phyloP scores from a whole-genome alignment of 176 grass and related monocot genomes.

The Rhynchospora tenuis region DNA sequence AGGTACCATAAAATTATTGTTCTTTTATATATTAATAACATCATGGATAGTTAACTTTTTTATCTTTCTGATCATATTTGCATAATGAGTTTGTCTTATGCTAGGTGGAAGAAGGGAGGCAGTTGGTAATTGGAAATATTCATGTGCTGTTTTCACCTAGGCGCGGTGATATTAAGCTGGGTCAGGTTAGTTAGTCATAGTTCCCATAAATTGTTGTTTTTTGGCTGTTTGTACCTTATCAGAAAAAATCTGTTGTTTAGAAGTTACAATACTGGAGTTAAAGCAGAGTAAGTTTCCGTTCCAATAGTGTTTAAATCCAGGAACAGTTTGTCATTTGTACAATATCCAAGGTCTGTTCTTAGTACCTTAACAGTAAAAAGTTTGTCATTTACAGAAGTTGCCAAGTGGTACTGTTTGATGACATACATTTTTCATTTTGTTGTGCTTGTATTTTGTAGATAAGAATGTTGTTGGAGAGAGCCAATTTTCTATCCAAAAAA shows the following conservation, averaged over 20 bases:
- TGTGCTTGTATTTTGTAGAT: slow-evolving; percentile 43
- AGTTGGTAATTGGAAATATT: slow-evolving; percentile 75
- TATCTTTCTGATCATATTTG: slow-evolving; percentile 7
- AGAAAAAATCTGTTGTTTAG: neutral
- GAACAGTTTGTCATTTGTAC: neutral
- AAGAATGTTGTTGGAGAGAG: slow-evolving; percentile 54
- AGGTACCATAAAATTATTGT: slow-evolving; percentile 39
- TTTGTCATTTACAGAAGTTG: neutral
- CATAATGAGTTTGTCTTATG: neutral
- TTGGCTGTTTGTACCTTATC: neutral
- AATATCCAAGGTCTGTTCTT: neutral
- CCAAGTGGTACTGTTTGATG: neutral
- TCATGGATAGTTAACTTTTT: neutral
- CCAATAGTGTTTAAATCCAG: neutral
- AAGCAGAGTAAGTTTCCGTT: neutral
- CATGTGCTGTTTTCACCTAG: slow-evolving; percentile 87
- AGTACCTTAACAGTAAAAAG: neutral
- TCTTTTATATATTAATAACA: neutral
- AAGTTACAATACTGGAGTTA: neutral
- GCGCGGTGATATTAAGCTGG: slow-evolving; percentile 87
- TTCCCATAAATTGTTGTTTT: neutral
- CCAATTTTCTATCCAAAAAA: slow-evolving; percentile 66
- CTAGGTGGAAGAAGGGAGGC: slow-evolving; percentile 43
- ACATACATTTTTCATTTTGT: neutral
- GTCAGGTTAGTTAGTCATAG: slow-evolving; percentile 54